Evolutionary conservation across 306 rosid species (phyloP), one percentile per base, ranked within the genome.

Genomic region (Cajanus cajan): DNA sequence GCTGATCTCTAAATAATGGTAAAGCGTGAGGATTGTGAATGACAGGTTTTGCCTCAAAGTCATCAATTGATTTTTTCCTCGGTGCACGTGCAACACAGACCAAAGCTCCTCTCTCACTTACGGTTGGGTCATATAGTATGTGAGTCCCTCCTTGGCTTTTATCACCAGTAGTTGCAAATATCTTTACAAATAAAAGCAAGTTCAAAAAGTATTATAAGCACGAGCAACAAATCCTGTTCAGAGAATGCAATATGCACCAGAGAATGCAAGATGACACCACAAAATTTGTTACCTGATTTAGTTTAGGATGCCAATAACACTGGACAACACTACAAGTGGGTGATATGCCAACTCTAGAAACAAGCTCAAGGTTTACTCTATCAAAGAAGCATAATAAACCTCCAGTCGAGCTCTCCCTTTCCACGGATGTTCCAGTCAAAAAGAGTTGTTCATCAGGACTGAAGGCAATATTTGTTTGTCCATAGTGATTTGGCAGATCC

Each of bases 81-180:
- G 98, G 97, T 36, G 98, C 98, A 37, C 97, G 92, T 5, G 97
- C 97, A 81, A 92, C 97, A 78, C 98, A 95, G 47, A 95, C 98
- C 66, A 95, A 97, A 82, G 98, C 98, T 76, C 98, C 98, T 87
- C 86, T 92, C 85, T 95, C 94, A 68, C 98, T 92, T 57, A 90
- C 65, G 44, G 92, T 88, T 74, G 97, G 97, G 82, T 95, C 98
- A 61, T 95, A 92, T 57, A 92, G 74, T 77, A 90, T 57, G 72
- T 92, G 97, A 75, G 97, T 95, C 71, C 91, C 98, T 72, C 98
- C 98, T 90, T 91, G 97, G 82, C 92, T 82, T 85, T 91, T 94
- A 78, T 95, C 90, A 62, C 98, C 97, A 67, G 86, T 61, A 43
- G 98, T 90, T 69, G 96, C 97, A 80, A 95, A 91, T 73, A 92